A percentile compares a stretch with the other conserved stretches of the same genome.
These are phyloP conservation scores for Chlorella sp. DNA, from an alignment of 139 green algal species.

Conservation along the genomic window DNA sequence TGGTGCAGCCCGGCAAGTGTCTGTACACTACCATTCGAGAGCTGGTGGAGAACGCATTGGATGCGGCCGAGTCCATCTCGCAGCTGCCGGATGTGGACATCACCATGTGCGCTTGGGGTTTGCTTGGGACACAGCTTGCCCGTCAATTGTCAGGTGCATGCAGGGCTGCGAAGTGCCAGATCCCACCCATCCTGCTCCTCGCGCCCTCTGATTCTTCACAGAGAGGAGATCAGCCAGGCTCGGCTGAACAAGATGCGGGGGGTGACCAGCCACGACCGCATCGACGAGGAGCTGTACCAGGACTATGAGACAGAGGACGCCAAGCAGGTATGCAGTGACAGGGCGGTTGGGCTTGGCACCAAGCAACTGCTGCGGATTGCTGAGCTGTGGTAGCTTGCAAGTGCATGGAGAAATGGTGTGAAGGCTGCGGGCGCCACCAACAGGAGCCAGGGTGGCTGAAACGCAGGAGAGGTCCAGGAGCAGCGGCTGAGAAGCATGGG, in stretches of 20 bases:
- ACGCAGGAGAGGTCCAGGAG: too few relatives aligned
- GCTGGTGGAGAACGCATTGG: conserved; percentile 96
- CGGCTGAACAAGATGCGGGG: conserved; percentile 85
- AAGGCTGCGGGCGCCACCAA: too few relatives aligned
- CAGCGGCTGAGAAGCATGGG: too few relatives aligned
- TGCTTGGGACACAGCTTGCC: not conserved
- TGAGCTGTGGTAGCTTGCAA: too few relatives aligned
- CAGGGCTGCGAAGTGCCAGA: too few relatives aligned
- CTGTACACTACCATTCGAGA: conserved; percentile 97
- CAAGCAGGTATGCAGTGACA: conserved; percentile 58
- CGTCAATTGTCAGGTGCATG: too few relatives aligned
- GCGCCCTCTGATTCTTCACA: conserved; percentile 26
- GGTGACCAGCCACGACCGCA: conserved; percentile 78
- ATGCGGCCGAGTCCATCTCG: conserved; percentile 88
- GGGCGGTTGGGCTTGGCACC: not conserved
- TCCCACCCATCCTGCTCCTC: not conserved
- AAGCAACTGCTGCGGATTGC: too few relatives aligned
- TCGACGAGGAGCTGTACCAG: conserved; percentile 93
- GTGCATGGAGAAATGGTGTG: too few relatives aligned
- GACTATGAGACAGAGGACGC: conserved; percentile 91
- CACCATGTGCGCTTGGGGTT: conserved; percentile 67
- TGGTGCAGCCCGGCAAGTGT: conserved; percentile 91
- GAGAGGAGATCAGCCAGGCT: conserved; percentile 83
- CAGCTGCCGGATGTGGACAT: conserved; percentile 84
- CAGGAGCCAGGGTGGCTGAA: too few relatives aligned